Base-by-base conservation (phyloP, 139 green algal genomes). In the Limnomonas spitsbergensis region DNA sequence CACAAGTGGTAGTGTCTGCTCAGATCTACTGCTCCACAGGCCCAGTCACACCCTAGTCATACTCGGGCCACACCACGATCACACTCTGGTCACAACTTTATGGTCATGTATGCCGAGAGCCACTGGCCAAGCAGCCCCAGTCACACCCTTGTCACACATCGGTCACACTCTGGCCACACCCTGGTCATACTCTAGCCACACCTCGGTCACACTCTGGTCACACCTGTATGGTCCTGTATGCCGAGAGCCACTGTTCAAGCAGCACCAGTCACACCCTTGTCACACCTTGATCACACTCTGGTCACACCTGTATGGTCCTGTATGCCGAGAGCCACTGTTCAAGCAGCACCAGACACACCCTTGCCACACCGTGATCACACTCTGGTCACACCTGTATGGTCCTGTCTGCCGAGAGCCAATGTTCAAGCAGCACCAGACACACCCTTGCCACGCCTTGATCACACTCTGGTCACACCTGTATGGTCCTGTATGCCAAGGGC, bases 141-240 rank as follows among this genome's bases (percentile, higher is more conserved):
- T n/a, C n/a, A n/a, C n/a, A n/a, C n/a, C n/a, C n/a, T n/a, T n/a
- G n/a, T n/a, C n/a, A n/a, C n/a, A n/a, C n/a, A n/a, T n/a, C n/a
- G n/a, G n/a, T n/a, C n/a, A n/a, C n/a, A n/a, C n/a, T n/a, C n/a
- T n/a, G n/a, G n/a, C n/a, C n/a, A n/a, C n/a, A n/a, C n/a, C n/a
- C n/a, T n/a, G n/a, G n/a, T n/a, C n/a, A n/a, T n/a, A n/a, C n/a
- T n/a, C n/a, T n/a, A n/a, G n/a, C n/a, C n/a, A n/a, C n/a, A n/a
- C n/a, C n/a, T n/a, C n/a, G n/a, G n/a, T n/a, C n/a, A n/a, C n/a
- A n/a, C n/a, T 3, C 35, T 31, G 56, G 9, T n/a, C 75, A 2
- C 31, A 82, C 82, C 78, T 86, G 83, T 40, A 80, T 81, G 47
- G 53, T 83, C 35, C 82, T 74, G 78, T 83, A 86, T 24, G 77